phyloP scores from a whole-genome alignment of 2,329 filamentous ascomycete genomes.

The Byssochlamys sp. region DNA sequence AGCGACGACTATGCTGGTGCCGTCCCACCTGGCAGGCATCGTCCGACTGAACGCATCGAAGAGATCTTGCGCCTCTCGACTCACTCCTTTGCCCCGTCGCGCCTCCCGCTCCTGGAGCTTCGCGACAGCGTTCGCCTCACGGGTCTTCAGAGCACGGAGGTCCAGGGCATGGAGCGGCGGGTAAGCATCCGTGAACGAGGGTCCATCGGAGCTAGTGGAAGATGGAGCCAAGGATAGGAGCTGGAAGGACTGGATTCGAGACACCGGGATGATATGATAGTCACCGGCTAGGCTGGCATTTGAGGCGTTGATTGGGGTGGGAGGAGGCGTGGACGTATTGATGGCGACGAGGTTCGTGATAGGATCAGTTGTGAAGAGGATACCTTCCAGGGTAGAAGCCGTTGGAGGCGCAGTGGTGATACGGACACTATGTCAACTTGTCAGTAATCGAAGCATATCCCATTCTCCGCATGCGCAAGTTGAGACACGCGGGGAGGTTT shows the following conservation, averaged over 20 bases:
- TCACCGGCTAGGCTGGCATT: conserved; percentile 38
- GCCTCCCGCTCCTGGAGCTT: conserved; percentile 50
- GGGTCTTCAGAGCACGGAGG: conserved; percentile 43
- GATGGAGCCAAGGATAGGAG: conserved; percentile 37
- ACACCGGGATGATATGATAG: conserved; percentile 53
- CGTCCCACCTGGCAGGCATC: conserved; percentile 53
- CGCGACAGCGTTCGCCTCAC: conserved; percentile 47
- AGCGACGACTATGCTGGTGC: conserved; percentile 49
- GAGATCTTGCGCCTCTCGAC: conserved; percentile 52
- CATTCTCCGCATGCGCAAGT: background rate
- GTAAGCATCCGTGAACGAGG: conserved; percentile 41
- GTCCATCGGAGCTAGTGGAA: conserved; percentile 19
- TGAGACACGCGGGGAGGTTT: background rate
- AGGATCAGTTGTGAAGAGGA: conserved; percentile 52
- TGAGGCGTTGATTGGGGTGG: conserved; percentile 26
- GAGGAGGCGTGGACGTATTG: conserved; percentile 43
- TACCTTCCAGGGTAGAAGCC: conserved; percentile 49
- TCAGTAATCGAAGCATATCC: background rate
- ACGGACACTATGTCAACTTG: conserved; percentile 40
- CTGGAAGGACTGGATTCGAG: conserved; percentile 50
- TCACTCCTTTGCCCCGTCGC: conserved; percentile 52
- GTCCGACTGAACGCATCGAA: conserved; percentile 54
- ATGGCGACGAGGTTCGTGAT: conserved; percentile 53
- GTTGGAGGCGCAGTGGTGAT: conserved; percentile 45
- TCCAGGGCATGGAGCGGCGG: conserved; percentile 41